These are phyloP conservation scores for Chrysanthemum lavandulifolium DNA, from an alignment of 129 eudicot genomes.

Conservation along the genomic window DNA sequence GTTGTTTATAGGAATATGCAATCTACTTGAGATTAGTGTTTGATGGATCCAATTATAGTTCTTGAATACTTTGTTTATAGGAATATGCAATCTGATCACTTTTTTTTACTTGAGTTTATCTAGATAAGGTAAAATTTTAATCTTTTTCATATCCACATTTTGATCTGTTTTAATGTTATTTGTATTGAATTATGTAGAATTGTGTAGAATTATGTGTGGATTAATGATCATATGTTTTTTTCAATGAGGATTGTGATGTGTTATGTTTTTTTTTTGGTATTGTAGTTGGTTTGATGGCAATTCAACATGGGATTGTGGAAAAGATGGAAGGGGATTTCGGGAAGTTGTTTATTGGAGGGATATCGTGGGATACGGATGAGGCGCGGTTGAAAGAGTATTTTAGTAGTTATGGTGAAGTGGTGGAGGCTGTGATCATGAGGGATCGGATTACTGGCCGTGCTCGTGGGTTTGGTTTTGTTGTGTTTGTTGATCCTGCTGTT, in stretches of 20 bases:
- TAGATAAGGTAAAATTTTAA: slow-evolving; percentile 42
- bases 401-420: slow-evolving; percentile 63
- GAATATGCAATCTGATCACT: slow-evolving; percentile 27
- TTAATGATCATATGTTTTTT: slow-evolving; percentile 27
- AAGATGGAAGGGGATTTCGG: slow-evolving; percentile 69
- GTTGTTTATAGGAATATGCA: slow-evolving; percentile 26
- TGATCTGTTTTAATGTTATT: slow-evolving; percentile 14
- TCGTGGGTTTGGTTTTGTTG: slow-evolving; percentile 86
- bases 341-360: slow-evolving; percentile 86
- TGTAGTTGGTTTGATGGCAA: slow-evolving; percentile 35
- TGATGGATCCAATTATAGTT: slow-evolving; percentile 32
- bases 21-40: slow-evolving; percentile 38
- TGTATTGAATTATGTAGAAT: slow-evolving; percentile 4
- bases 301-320: slow-evolving; percentile 34
- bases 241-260: slow-evolving; percentile 4
- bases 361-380: slow-evolving; percentile 92
- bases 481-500: slow-evolving; percentile 71
- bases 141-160: slow-evolving; percentile 24
- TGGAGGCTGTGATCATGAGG: slow-evolving; percentile 86
- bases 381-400: slow-evolving; percentile 70
- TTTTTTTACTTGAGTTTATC: slow-evolving; percentile 38
- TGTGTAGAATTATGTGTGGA: slow-evolving; percentile 1
- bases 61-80: slow-evolving; percentile 26
- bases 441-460: slow-evolving; percentile 85
- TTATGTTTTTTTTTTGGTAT: slow-evolving; percentile 8